A percentile compares a stretch with the other conserved stretches of the same genome.
Conservation (phyloP, 2,329 filamentous ascomycete species). For the Penicillium sp. region DNA sequence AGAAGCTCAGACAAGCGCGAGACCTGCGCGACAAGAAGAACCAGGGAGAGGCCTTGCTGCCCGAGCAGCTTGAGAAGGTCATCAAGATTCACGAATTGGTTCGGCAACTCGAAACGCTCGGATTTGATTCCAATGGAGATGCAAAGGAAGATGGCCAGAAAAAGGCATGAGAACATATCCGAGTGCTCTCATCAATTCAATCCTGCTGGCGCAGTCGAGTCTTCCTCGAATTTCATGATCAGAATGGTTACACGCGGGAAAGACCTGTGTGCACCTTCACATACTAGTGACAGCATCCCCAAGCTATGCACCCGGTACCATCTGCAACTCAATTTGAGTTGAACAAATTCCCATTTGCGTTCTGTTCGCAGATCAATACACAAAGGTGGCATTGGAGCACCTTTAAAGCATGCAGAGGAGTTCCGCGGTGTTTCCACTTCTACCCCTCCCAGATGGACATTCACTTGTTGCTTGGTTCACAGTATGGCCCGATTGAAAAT, state of each 20-base stretch:
- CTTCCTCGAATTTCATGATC: not conserved
- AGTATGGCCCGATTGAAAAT: not conserved
- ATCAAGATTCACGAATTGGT: conserved; percentile 96
- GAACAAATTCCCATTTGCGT: not conserved
- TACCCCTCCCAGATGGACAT: not conserved
- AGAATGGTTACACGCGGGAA: not conserved
- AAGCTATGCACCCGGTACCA: not conserved
- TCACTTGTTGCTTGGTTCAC: not conserved
- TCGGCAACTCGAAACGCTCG: conserved; percentile 79
- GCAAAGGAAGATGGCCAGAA: conserved; percentile 43
- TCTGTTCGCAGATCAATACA: not conserved
- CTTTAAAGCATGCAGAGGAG: not conserved
- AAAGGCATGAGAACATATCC: conserved; percentile 11
- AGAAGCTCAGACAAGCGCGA: conserved; percentile 91
- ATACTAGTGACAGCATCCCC: not conserved
- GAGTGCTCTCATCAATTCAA: not conserved
- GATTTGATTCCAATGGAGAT: conserved; percentile 78
- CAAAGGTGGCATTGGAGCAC: not conserved
- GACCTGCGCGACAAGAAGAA: conserved; percentile 92
- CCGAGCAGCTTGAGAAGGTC: conserved; percentile 95
- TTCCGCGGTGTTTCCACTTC: not conserved
- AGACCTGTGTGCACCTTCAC: not conserved
- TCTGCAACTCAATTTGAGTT: not conserved
- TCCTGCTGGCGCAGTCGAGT: not conserved
- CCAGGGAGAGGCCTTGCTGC: conserved; percentile 76